Conservation (phyloP, 73 alveolate species). For the Paramecium tetraurelia region DNA sequence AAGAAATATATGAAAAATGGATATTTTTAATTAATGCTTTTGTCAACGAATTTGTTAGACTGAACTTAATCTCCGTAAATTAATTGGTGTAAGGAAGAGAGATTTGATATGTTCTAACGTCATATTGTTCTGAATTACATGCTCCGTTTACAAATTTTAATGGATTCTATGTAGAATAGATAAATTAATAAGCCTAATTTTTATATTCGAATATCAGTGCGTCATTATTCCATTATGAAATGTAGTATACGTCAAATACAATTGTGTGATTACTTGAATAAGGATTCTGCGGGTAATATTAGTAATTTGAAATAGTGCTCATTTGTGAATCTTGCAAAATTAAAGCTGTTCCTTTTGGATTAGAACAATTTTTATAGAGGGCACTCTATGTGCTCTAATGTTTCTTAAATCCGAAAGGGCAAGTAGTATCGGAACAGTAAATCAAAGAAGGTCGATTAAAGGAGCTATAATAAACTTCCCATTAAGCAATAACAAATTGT, state of each 20-base stretch:
- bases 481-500: neutral
- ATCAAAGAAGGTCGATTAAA: neutral
- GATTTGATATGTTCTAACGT: neutral
- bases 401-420: neutral
- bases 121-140: neutral
- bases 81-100: neutral
- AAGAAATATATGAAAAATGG: neutral
- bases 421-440: neutral
- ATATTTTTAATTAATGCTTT: neutral
- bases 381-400: neutral
- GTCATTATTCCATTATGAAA: neutral
- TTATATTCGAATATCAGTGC: neutral
- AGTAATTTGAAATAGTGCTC: neutral
- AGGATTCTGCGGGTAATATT: neutral
- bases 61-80: neutral
- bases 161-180: neutral
- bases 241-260: neutral
- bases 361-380: neutral
- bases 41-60: neutral
- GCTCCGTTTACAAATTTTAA: neutral
- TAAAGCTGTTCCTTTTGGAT: neutral
- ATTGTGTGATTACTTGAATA: neutral
- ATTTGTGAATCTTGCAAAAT: neutral
- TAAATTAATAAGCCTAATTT: neutral
- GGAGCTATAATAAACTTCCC: neutral